phyloP scores from a whole-genome alignment of 768 basidiomycete species.

The Tylopilus rubrobrunneus region DNA sequence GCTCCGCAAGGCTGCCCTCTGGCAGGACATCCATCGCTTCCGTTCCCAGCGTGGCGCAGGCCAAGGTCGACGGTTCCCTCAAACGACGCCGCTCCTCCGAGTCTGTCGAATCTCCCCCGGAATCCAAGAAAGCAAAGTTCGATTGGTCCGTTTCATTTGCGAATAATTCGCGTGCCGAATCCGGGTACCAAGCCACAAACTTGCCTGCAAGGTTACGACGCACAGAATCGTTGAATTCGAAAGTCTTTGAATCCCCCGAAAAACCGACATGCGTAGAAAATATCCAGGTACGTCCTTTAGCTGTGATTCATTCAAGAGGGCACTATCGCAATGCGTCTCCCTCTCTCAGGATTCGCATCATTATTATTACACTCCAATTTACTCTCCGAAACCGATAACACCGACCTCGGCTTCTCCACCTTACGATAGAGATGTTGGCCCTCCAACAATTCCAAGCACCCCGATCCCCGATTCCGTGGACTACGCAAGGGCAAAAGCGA shows the following conservation, averaged over 20 bases:
- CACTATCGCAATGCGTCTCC: not conserved
- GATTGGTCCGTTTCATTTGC: constrained; percentile 1
- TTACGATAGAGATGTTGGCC: constrained; percentile 3
- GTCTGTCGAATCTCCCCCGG: not conserved
- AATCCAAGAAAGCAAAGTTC: constrained; percentile 20
- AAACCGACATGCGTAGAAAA: constrained; percentile 9
- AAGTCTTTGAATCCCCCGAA: constrained; percentile 23
- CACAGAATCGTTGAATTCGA: constrained; percentile 37
- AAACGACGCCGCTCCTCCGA: constrained; percentile 16
- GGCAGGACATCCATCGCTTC: not conserved
- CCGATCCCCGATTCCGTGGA: constrained; percentile 23
- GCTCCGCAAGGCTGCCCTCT: not conserved
- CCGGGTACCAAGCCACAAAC: constrained; percentile 22
- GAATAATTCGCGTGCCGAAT: not conserved
- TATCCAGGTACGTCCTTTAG: constrained; percentile 6
- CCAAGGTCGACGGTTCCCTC: not conserved
- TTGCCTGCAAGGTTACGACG: constrained; percentile 40
- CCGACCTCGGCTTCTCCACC: not conserved
- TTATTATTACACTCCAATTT: not conserved
- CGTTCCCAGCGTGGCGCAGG: not conserved
- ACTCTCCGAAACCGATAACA: not conserved
- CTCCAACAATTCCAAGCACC: constrained; percentile 24
- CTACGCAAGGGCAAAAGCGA: constrained; percentile 19
- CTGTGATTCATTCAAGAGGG: not conserved
- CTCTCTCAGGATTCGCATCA: constrained; percentile 8